These are phyloP conservation scores for Radiomyces spectabilis DNA, from an alignment of 192 early-diverging fungal species.

Conservation along the genomic window DNA sequence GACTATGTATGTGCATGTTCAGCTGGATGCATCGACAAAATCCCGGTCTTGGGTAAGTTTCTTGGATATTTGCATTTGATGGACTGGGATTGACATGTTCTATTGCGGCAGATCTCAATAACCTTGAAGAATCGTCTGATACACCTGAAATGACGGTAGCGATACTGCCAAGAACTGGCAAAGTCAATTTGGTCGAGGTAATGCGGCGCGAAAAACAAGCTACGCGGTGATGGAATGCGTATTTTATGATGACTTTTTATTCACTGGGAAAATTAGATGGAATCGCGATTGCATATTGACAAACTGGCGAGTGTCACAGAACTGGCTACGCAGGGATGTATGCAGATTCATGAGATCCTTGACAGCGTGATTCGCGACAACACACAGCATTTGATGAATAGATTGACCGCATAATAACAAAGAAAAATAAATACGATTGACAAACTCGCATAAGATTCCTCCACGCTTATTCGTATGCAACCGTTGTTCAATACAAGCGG, in stretches of 20 bases:
- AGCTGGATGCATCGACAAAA: slow-evolving; percentile 76
- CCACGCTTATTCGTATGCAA: too few relatives aligned
- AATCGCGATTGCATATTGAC: slow-evolving; percentile 82
- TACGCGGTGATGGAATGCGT: neutral
- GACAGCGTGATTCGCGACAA: slow-evolving; percentile 53
- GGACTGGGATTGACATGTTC: neutral
- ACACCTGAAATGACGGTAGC: slow-evolving; percentile 87
- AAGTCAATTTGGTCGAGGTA: slow-evolving; percentile 73
- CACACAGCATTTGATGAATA: slow-evolving; percentile 33
- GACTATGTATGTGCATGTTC: slow-evolving; percentile 86
- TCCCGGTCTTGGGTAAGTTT: slow-evolving; percentile 57
- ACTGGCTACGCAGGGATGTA: slow-evolving; percentile 67
- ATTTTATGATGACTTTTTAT: neutral
- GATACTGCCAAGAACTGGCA: slow-evolving; percentile 71
- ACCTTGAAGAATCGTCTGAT: slow-evolving; percentile 81
- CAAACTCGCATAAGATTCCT: too few relatives aligned
- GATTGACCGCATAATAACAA: slow-evolving; percentile 18
- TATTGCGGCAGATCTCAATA: slow-evolving; percentile 62
- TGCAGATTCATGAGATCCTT: slow-evolving; percentile 50
- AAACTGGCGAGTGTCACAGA: slow-evolving; percentile 55
- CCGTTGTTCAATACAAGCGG: too few relatives aligned
- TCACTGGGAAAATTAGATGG: slow-evolving; percentile 56
- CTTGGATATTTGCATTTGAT: neutral
- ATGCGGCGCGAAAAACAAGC: neutral
- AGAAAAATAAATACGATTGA: too few relatives aligned